Conservation (phyloP, 148 eudicot genomes). For the Mesembryanthemum crystallinum region DNA sequence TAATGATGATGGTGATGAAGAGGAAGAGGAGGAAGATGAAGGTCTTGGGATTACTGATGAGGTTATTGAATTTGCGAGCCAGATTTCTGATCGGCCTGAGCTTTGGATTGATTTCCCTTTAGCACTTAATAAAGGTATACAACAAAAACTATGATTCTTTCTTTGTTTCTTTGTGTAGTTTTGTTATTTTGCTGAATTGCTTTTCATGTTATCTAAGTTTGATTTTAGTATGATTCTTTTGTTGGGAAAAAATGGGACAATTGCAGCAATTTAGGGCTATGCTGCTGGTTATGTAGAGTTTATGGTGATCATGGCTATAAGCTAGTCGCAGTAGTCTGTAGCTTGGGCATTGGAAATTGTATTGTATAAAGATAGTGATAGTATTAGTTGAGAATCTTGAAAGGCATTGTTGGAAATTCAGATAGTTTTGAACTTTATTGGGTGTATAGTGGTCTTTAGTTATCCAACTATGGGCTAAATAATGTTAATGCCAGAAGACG, state of each 20-base stretch:
- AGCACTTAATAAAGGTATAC: slow-evolving; percentile 39
- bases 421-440: background rate
- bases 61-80: slow-evolving; percentile 48
- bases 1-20: slow-evolving; percentile 22
- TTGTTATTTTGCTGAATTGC: background rate
- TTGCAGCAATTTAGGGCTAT: background rate
- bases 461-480: background rate
- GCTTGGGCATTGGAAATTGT: background rate
- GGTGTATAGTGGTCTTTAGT: background rate
- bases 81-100: slow-evolving; percentile 40
- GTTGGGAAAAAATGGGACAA: background rate
- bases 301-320: background rate
- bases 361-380: background rate
- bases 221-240: background rate
- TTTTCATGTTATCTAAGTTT: background rate
- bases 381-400: background rate
- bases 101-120: slow-evolving; percentile 70
- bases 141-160: background rate
- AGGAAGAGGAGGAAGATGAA: slow-evolving; percentile 16
- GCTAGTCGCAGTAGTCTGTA: background rate
- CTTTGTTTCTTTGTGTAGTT: background rate
- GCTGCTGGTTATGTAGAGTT: background rate
- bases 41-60: slow-evolving; percentile 44
- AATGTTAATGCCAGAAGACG: background rate
- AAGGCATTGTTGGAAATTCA: background rate